Conservation (phyloP, 1,139 yeast species). For the Saccharomyces hybrid region DNA sequence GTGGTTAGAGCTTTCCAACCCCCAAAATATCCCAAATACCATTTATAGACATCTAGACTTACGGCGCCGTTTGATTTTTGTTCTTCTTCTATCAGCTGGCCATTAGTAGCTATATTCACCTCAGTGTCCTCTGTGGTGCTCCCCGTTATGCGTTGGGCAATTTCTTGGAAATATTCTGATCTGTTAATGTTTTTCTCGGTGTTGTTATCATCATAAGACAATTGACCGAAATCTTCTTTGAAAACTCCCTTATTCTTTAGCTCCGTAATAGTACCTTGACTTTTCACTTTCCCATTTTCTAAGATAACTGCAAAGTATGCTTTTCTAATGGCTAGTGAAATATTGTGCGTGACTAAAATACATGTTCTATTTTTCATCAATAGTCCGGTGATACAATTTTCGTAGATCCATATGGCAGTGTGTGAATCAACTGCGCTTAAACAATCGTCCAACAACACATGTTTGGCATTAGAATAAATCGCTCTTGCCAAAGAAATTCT, state of each 20-base stretch:
- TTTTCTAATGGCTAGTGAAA: constrained; percentile 67
- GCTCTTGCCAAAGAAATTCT: constrained; percentile 90
- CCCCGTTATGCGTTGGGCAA: background rate
- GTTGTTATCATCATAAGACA: background rate
- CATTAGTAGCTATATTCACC: background rate
- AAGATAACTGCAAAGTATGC: constrained; percentile 68
- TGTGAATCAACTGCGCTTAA: constrained; percentile 89
- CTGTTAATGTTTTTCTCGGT: background rate
- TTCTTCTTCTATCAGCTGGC: constrained; percentile 70
- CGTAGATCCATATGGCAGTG: constrained; percentile 80
- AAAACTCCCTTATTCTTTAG: constrained; percentile 41
- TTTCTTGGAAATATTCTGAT: background rate
- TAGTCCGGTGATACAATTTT: constrained; percentile 73
- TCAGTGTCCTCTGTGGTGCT: background rate
- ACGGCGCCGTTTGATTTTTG: constrained; percentile 72
- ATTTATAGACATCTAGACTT: constrained; percentile 53
- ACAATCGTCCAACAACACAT: constrained; percentile 77
- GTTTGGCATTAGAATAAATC: constrained; percentile 68
- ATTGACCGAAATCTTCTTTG: constrained; percentile 12
- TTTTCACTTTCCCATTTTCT: constrained; percentile 68
- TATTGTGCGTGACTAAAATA: constrained; percentile 80
- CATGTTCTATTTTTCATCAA: constrained; percentile 74
- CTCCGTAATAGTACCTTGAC: constrained; percentile 58
- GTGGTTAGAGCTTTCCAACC: constrained; percentile 40
- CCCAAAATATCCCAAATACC: constrained; percentile 60